These are phyloP conservation scores for Paramecium pentaurelia DNA, from an alignment of 73 alveolate species.

Conservation along the genomic window DNA sequence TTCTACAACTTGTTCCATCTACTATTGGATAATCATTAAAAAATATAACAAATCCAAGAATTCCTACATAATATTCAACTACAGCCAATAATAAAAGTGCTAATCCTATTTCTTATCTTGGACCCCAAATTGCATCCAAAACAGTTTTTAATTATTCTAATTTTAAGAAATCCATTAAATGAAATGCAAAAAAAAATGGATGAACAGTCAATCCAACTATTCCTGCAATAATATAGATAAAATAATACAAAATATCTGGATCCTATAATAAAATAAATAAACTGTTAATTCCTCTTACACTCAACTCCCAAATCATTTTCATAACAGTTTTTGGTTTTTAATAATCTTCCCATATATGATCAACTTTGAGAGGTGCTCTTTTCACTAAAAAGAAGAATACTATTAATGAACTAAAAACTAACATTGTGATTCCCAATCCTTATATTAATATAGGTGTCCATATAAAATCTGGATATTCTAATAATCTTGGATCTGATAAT, in stretches of 20 bases:
- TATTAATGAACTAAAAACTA: slow-evolving; percentile 58
- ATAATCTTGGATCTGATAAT: slow-evolving; percentile 50
- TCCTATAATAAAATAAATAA: slow-evolving; percentile 49
- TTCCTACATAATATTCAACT: slow-evolving; percentile 84
- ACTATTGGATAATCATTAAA: slow-evolving; percentile 67
- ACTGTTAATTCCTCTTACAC: background rate
- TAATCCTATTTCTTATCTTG: slow-evolving; percentile 85
- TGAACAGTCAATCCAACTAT: slow-evolving; percentile 81
- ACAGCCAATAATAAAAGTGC: slow-evolving; percentile 87
- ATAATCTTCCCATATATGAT: slow-evolving; percentile 51
- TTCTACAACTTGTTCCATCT: background rate
- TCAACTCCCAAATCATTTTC: background rate
- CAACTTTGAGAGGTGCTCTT: slow-evolving; percentile 63
- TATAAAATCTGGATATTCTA: background rate
- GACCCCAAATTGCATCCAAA: slow-evolving; percentile 87
- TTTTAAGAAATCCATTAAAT: slow-evolving; percentile 84
- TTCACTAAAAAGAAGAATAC: slow-evolving; percentile 61
- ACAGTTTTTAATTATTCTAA: slow-evolving; percentile 83
- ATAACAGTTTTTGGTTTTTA: background rate
- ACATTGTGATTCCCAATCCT: slow-evolving; percentile 43
- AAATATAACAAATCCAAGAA: slow-evolving; percentile 81
- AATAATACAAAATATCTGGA: slow-evolving; percentile 67
- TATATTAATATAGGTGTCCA: slow-evolving; percentile 36
- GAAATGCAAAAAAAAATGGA: slow-evolving; percentile 88
- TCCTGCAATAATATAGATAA: slow-evolving; percentile 81